These are phyloP conservation scores for Solanum arcanum DNA, from an alignment of 257 asterid species.

Conservation along the genomic window DNA sequence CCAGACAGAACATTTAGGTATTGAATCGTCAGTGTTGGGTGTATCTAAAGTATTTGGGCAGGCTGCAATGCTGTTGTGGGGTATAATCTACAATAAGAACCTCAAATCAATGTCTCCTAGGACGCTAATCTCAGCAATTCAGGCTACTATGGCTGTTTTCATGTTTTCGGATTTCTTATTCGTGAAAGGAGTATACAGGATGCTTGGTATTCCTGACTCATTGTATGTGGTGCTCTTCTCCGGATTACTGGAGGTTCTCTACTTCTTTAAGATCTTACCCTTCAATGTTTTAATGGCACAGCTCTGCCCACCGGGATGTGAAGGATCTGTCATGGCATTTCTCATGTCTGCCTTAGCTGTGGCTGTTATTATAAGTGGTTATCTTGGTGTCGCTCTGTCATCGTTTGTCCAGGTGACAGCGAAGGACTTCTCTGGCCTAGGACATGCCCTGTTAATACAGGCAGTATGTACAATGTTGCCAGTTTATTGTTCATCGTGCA, in stretches of 20 bases:
- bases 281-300: slow-evolving; percentile 71
- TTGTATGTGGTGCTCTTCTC: slow-evolving; percentile 58
- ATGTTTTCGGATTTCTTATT: slow-evolving; percentile 67
- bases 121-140: slow-evolving; percentile 57
- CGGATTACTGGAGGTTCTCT: slow-evolving; percentile 71
- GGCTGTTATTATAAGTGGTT: slow-evolving; percentile 70
- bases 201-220: slow-evolving; percentile 64
- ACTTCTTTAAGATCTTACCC: slow-evolving; percentile 79
- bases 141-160: slow-evolving; percentile 45
- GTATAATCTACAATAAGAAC: slow-evolving; percentile 42
- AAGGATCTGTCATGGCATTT: slow-evolving; percentile 93
- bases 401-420: slow-evolving; percentile 46
- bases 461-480: slow-evolving; percentile 71
- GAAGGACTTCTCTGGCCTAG: slow-evolving; percentile 63
- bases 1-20: slow-evolving; percentile 73
- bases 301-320: slow-evolving; percentile 88
- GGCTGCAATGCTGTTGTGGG: slow-evolving; percentile 91
- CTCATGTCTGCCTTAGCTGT: slow-evolving; percentile 79
- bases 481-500: slow-evolving; percentile 44
- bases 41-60: slow-evolving; percentile 90
- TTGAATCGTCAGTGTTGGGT: slow-evolving; percentile 75
- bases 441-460: slow-evolving; percentile 52
- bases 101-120: slow-evolving; percentile 68
- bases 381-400: slow-evolving; percentile 75
- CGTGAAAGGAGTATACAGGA: slow-evolving; percentile 59